Conservation (phyloP, 192 early-diverging fungal genomes). For the Podila clonocystis region DNA sequence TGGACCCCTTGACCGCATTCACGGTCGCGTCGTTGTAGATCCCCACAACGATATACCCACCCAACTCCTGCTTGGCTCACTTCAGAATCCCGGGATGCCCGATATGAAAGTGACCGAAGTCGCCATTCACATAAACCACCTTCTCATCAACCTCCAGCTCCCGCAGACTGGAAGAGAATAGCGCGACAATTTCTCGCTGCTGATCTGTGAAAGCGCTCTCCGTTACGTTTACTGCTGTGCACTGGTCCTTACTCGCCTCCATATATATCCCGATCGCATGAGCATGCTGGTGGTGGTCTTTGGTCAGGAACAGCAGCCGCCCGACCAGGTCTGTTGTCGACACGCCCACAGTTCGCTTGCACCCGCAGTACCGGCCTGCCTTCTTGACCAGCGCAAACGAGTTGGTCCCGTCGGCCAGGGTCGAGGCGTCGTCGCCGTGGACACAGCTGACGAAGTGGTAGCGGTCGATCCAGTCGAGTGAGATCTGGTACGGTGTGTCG, state of each 20-base stretch:
- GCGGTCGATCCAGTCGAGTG: conserved; percentile 80
- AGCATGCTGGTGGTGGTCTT: conserved; percentile 76
- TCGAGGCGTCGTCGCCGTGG: conserved; percentile 97
- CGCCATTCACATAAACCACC: conserved; percentile 91
- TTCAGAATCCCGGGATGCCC: conserved; percentile 92
- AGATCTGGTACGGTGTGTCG: conserved; percentile 90
- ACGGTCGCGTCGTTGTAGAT: conserved; percentile 90
- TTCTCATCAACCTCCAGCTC: conserved; percentile 76
- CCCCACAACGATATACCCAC: conserved; percentile 90
- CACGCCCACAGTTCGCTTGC: conserved; percentile 91
- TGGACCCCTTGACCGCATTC: conserved; percentile 79
- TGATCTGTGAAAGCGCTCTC: conserved; percentile 71
- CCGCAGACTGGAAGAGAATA: conserved; percentile 77
- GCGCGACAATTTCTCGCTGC: conserved; percentile 79
- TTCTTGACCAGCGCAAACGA: conserved; percentile 92
- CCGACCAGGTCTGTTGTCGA: conserved; percentile 95
- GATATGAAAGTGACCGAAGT: conserved; percentile 92
- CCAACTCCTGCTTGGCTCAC: conserved; percentile 74
- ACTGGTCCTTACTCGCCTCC: background rate
- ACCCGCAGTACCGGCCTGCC: conserved; percentile 87
- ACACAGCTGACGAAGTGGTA: conserved; percentile 92
- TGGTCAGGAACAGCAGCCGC: conserved; percentile 91
- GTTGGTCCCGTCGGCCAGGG: conserved; percentile 90
- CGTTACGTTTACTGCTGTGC: conserved; percentile 58
- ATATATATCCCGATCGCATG: conserved; percentile 13